Percentiles rank a stretch among this genome's conserved stretches.
phyloP scores from a whole-genome alignment of 331 rosid genomes.

The Erythrophleum ivorense region DNA sequence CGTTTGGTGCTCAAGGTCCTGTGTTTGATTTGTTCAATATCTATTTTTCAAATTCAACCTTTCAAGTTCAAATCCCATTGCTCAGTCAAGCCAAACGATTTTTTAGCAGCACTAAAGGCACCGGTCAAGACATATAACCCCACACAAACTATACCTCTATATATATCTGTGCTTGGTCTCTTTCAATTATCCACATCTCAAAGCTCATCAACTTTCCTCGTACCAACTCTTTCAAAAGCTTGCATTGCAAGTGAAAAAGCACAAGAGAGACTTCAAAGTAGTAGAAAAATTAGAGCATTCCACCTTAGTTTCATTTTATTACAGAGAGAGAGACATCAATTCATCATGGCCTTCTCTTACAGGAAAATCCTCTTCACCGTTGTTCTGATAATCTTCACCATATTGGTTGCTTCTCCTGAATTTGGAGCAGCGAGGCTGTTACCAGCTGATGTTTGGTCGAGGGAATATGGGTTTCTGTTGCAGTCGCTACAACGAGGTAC shows the following conservation, averaged over 20 bases:
- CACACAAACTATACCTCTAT: not conserved
- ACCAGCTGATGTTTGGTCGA: slow-evolving; percentile 39
- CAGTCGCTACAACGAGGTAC: slow-evolving; percentile 55
- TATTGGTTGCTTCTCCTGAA: slow-evolving; percentile 46
- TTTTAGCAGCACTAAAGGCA: slow-evolving; percentile 1
- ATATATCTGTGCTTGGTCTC: not conserved
- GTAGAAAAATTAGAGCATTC: not conserved
- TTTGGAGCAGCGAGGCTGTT: slow-evolving; percentile 54
- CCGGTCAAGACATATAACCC: slow-evolving; percentile 27
- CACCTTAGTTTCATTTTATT: not conserved
- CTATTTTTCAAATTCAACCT: slow-evolving; percentile 26
- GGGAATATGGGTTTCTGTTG: slow-evolving; percentile 40
- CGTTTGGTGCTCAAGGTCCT: not conserved
- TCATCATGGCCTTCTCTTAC: slow-evolving; percentile 36
- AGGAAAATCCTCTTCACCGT: slow-evolving; percentile 39
- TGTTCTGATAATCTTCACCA: slow-evolving; percentile 37
- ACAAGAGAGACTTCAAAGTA: not conserved
- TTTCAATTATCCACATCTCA: not conserved
- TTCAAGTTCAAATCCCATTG: slow-evolving; percentile 37
- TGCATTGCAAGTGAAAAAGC: not conserved
- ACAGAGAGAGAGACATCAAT: not conserved
- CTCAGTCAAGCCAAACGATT: slow-evolving; percentile 37
- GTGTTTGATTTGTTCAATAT: slow-evolving; percentile 41
- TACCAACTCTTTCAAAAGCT: not conserved
- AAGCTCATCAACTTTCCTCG: not conserved